phyloP scores from a whole-genome alignment of 257 asterid genomes.

The Capsicum rhomboideum region DNA sequence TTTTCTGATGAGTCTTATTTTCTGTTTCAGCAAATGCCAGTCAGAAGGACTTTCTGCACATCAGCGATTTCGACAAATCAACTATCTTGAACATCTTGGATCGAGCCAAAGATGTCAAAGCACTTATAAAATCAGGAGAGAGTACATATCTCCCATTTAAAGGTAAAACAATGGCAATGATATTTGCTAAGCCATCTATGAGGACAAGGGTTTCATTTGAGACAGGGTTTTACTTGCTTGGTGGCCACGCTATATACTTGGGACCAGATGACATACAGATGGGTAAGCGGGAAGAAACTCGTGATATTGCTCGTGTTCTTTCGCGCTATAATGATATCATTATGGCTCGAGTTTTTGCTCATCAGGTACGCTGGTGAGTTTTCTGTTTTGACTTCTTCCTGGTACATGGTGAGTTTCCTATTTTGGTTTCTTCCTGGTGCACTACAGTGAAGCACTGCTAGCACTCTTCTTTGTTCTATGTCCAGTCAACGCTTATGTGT shows the following conservation, averaged over 20 bases:
- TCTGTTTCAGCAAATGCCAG: constrained; percentile 55
- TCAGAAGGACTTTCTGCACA: constrained; percentile 77
- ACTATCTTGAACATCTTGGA: constrained; percentile 70
- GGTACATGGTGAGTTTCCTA: constrained; percentile 29
- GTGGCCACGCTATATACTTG: constrained; percentile 91
- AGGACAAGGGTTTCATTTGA: constrained; percentile 98
- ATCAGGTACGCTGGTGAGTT: constrained; percentile 88
- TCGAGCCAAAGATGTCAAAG: constrained; percentile 84
- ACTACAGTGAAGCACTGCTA: neutral
- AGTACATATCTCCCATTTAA: constrained; percentile 79
- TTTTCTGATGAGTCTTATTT: neutral
- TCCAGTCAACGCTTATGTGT: neutral
- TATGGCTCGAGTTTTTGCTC: constrained; percentile 97
- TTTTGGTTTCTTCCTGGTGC: neutral
- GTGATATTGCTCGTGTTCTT: constrained; percentile 93
- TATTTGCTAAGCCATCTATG: constrained; percentile 98
- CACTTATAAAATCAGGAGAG: constrained; percentile 79
- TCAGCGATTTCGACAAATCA: constrained; percentile 67
- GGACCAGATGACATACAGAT: constrained; percentile 97
- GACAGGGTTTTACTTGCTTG: constrained; percentile 88
- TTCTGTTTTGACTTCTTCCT: neutral
- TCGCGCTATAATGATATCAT: constrained; percentile 94
- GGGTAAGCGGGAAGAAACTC: constrained; percentile 99
- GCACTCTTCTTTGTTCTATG: neutral
- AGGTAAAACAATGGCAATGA: constrained; percentile 98